A percentile compares a stretch with the other conserved stretches of the same genome.
phyloP scores from a whole-genome alignment of 2,329 filamentous ascomycete species.

The Paramyrothecium sp. region DNA sequence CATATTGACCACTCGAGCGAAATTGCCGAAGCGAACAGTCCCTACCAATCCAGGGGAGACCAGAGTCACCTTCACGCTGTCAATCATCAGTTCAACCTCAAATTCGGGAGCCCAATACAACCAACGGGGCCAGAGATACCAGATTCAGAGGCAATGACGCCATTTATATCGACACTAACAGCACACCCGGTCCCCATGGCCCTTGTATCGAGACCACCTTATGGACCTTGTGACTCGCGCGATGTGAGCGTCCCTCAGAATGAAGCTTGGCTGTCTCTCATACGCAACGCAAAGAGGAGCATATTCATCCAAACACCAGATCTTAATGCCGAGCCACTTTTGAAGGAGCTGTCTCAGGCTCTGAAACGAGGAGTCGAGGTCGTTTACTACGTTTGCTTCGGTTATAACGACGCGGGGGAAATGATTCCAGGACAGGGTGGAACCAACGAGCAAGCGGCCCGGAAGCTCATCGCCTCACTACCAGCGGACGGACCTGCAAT shows the following conservation, averaged over 20 bases:
- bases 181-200: conserved; percentile 66
- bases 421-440: conserved; percentile 74
- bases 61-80: conserved; percentile 59
- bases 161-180: conserved; percentile 49
- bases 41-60: conserved; percentile 44
- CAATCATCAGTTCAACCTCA: conserved; percentile 65
- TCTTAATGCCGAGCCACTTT: conserved; percentile 45
- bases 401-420: conserved; percentile 60
- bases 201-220: conserved; percentile 67
- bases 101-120: conserved; percentile 47
- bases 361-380: no score
- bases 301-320: no score
- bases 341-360: no score
- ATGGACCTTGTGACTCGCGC: conserved; percentile 60
- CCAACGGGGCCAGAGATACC: conserved; percentile 53
- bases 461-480: conserved; percentile 56
- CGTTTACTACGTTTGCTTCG: background rate
- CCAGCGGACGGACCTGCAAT: conserved; percentile 36
- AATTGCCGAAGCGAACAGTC: conserved; percentile 58
- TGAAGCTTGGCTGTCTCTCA: conserved; percentile 35
- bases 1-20: conserved; percentile 61
- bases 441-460: conserved; percentile 69
- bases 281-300: no score
- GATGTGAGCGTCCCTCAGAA: conserved; percentile 55
- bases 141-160: conserved; percentile 59